Conservation (phyloP, 2,329 filamentous ascomycete genomes). For the Zymoseptoria brevis region DNA sequence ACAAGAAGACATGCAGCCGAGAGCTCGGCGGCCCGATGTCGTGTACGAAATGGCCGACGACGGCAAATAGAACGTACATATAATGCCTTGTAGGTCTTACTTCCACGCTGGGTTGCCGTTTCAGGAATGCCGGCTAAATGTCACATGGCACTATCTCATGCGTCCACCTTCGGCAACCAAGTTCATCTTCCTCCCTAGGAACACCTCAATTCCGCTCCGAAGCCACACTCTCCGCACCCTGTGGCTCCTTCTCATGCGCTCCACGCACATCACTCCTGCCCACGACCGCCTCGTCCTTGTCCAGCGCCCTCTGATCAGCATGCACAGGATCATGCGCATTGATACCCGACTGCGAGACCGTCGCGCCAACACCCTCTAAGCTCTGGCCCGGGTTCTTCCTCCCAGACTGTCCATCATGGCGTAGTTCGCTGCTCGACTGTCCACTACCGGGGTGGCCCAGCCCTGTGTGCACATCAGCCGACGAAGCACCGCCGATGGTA, state of each 20-base stretch:
- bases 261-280: conserved; percentile 27
- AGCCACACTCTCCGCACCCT: conserved; percentile 23
- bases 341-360: conserved; percentile 15
- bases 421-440: conserved; percentile 43
- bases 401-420: conserved; percentile 38
- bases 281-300: conserved; percentile 28
- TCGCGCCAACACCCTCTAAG: conserved; percentile 37
- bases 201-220: conserved; percentile 13
- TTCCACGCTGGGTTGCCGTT: too few relatives aligned
- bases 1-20: too few relatives aligned
- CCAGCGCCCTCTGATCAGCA: conserved; percentile 32
- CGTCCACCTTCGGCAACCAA: neutral
- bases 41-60: too few relatives aligned
- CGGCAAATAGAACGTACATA: too few relatives aligned
- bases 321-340: conserved; percentile 29
- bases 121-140: too few relatives aligned
- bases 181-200: neutral
- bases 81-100: too few relatives aligned
- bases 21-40: too few relatives aligned
- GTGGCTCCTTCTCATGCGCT: conserved; percentile 32
- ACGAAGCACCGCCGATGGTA: conserved; percentile 46
- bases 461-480: conserved; percentile 46
- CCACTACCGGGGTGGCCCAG: conserved; percentile 44
- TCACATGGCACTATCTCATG: neutral
- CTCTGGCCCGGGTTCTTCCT: conserved; percentile 34